Percentiles rank a stretch among this genome's conserved stretches.
Evolutionary conservation across 306 rosid species (phyloP).

Genomic region (Dryas drummondii): DNA sequence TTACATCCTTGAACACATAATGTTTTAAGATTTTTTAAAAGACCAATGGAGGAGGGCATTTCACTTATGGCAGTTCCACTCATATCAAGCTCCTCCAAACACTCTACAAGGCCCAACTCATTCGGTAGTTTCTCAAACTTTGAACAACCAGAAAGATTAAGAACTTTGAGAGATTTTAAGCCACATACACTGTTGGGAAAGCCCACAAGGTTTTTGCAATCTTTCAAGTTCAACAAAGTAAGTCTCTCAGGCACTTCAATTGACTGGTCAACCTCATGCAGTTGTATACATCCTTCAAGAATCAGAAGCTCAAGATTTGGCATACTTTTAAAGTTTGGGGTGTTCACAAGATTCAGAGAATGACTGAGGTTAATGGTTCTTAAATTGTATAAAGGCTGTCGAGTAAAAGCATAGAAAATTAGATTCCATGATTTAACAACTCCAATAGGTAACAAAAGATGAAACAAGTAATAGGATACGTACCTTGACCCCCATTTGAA

Average conservation of each 20-base stretch:
- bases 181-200: not conserved
- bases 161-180: not conserved
- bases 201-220: not conserved
- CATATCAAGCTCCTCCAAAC: not conserved
- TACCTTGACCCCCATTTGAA: not conserved
- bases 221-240: not conserved
- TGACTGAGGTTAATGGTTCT: not conserved
- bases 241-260: not conserved
- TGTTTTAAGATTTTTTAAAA: not conserved
- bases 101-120: not conserved
- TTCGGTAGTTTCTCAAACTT: slow-evolving; percentile 5
- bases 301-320: not conserved
- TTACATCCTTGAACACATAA: not conserved
- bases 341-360: not conserved
- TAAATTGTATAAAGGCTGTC: not conserved
- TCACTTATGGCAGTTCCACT: not conserved
- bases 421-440: not conserved
- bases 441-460: not conserved
- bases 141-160: slow-evolving; percentile 8
- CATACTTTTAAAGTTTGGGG: not conserved
- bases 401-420: not conserved
- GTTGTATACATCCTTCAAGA: slow-evolving; percentile 1
- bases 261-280: not conserved
- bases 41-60: not conserved
- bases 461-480: not conserved